These are phyloP conservation scores for Colletotrichum eremochloae DNA, from an alignment of 2,329 filamentous ascomycete genomes.

Conservation along the genomic window DNA sequence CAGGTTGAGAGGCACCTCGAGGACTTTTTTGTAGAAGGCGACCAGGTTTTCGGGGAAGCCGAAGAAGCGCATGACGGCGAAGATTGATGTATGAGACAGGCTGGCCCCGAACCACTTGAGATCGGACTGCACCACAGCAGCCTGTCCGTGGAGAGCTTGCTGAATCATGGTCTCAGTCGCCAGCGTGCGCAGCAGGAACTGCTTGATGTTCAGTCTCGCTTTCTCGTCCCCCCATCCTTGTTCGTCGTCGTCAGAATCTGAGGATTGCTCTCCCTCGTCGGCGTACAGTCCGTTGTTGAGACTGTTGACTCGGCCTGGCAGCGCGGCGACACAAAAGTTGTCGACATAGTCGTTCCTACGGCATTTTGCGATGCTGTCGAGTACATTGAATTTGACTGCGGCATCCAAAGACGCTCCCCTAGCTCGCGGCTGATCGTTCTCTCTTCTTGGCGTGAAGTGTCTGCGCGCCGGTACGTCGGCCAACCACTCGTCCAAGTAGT, in stretches of 20 bases:
- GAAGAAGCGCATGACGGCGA: conserved; percentile 69
- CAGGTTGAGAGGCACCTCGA: conserved; percentile 72
- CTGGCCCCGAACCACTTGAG: conserved; percentile 60
- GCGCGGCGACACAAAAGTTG: conserved; percentile 1
- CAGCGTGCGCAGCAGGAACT: conserved; percentile 61
- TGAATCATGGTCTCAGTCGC: conserved; percentile 62
- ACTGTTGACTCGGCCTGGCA: neutral
- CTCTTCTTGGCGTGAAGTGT: no score
- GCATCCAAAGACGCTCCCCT: neutral
- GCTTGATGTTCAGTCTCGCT: conserved; percentile 57
- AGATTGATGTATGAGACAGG: conserved; percentile 69
- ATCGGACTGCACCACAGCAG: conserved; percentile 61
- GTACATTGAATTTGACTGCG: neutral
- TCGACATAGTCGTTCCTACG: neutral
- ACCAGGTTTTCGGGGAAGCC: conserved; percentile 70
- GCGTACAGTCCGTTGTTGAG: neutral
- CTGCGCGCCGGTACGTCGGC: neutral
- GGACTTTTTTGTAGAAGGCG: conserved; percentile 69
- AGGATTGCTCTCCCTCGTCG: conserved; percentile 27
- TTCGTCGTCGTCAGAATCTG: conserved; percentile 29
- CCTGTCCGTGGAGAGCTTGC: conserved; percentile 59
- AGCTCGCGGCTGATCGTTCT: neutral
- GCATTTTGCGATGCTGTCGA: neutral
- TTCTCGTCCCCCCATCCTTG: conserved; percentile 27
- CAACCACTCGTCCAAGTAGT: conserved; percentile 53